Percentiles rank a stretch among this genome's conserved stretches.
Conservation (phyloP, 78 protist species). For the Bodo saltans region DNA sequence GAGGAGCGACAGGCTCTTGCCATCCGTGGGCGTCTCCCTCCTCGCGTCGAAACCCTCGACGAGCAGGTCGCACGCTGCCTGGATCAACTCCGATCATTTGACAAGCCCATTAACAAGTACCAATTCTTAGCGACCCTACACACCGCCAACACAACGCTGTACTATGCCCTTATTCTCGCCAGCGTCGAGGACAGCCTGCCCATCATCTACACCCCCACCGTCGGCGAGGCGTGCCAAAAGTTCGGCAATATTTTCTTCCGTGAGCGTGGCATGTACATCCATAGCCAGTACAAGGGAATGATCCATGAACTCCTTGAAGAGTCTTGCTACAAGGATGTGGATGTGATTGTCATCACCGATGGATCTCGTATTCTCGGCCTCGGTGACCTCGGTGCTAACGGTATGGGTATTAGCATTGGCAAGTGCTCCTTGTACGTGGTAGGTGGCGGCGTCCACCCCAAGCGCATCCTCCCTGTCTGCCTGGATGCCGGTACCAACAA, state of each 20-base stretch:
- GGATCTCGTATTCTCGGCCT: slow-evolving; percentile 98
- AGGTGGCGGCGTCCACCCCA: slow-evolving; percentile 75
- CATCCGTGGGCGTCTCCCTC: slow-evolving; percentile 75
- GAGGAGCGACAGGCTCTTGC: slow-evolving; percentile 55
- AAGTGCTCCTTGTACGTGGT: slow-evolving; percentile 84
- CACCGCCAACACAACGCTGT: slow-evolving; percentile 74
- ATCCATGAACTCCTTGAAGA: slow-evolving; percentile 58
- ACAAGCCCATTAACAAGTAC: slow-evolving; percentile 54
- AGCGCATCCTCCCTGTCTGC: slow-evolving; percentile 81
- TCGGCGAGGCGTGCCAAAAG: slow-evolving; percentile 91
- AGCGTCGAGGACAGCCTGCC: slow-evolving; percentile 71
- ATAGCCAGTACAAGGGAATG: slow-evolving; percentile 63
- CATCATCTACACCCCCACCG: slow-evolving; percentile 89
- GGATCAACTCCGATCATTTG: slow-evolving; percentile 35
- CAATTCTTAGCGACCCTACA: slow-evolving; percentile 57
- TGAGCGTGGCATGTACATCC: slow-evolving; percentile 73
- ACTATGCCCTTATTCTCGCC: slow-evolving; percentile 57
- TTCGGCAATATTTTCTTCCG: slow-evolving; percentile 44
- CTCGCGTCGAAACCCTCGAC: slow-evolving; percentile 49
- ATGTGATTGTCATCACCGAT: slow-evolving; percentile 90
- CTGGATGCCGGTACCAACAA: slow-evolving; percentile 94
- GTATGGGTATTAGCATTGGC: slow-evolving; percentile 89
- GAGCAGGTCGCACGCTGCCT: slow-evolving; percentile 53
- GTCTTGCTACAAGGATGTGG: slow-evolving; percentile 66
- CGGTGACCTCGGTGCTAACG: slow-evolving; percentile 93